These are phyloP conservation scores for Cyberlindnera petersonii DNA, from an alignment of 805 yeast species.

Conservation along the genomic window DNA sequence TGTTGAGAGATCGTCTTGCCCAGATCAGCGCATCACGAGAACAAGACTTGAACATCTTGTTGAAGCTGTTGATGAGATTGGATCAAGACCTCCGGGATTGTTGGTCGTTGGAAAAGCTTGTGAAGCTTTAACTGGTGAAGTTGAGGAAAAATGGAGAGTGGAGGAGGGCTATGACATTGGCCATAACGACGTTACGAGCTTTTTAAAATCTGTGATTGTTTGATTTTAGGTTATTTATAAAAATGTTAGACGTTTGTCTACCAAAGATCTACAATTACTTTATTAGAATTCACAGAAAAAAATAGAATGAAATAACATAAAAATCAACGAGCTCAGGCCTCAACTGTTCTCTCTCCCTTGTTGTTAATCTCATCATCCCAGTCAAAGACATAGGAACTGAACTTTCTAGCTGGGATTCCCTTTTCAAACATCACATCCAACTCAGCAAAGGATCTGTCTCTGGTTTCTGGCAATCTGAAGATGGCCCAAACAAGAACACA, in stretches of 20 bases:
- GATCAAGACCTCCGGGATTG: conserved; percentile 91
- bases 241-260: not conserved
- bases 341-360: conserved; percentile 1
- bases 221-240: not conserved
- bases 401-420: conserved; percentile 43
- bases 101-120: conserved; percentile 81
- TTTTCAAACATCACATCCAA: conserved; percentile 50
- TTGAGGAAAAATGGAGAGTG: conserved; percentile 27
- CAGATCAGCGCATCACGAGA: conserved; percentile 83
- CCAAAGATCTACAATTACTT: not conserved
- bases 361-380: conserved; percentile 19
- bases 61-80: conserved; percentile 68
- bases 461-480: conserved; percentile 58
- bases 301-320: too few relatives aligned
- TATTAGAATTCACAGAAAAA: not conserved
- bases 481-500: conserved; percentile 37
- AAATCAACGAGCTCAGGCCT: conserved; percentile 1
- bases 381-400: conserved; percentile 21
- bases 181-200: not conserved
- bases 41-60: conserved; percentile 65
- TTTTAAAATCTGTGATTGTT: not conserved
- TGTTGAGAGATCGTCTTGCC: conserved; percentile 88
- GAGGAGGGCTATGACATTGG: conserved; percentile 34
- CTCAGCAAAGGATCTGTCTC: conserved; percentile 55
- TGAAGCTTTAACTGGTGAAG: conserved; percentile 36